Percentiles rank a stretch among this genome's conserved stretches.
Conservation (phyloP, 2,329 filamentous ascomycete genomes). For the Lecanicillium sp. region DNA sequence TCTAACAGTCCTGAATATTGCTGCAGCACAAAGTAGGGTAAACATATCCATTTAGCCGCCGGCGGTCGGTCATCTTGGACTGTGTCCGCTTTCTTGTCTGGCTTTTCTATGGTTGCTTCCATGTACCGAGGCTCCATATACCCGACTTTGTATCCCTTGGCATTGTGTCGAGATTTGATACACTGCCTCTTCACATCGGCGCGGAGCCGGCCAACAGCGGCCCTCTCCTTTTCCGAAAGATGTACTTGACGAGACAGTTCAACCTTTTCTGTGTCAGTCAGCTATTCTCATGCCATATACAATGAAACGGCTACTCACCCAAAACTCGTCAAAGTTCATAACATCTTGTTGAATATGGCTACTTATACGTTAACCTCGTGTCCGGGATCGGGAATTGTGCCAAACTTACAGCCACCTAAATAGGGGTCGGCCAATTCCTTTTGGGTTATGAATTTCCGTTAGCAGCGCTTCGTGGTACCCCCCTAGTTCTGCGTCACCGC, state of each 20-base stretch:
- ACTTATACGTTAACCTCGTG: slow-evolving; percentile 10
- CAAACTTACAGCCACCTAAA: slow-evolving; percentile 32
- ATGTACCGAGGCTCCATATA: slow-evolving; percentile 32
- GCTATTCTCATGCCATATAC: neutral
- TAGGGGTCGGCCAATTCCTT: slow-evolving; percentile 22
- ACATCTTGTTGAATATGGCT: slow-evolving; percentile 30
- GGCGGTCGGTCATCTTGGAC: slow-evolving; percentile 9
- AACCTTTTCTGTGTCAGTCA: slow-evolving; percentile 14
- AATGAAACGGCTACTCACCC: slow-evolving; percentile 17
- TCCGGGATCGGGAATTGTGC: accelerated
- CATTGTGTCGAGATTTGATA: slow-evolving; percentile 27
- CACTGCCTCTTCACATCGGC: slow-evolving; percentile 27
- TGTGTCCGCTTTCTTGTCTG: slow-evolving; percentile 12
- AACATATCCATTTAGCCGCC: slow-evolving; percentile 30
- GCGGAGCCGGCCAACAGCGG: slow-evolving; percentile 26
- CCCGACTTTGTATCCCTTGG: slow-evolving; percentile 28
- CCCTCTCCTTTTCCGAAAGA: slow-evolving; percentile 25
- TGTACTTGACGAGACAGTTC: slow-evolving; percentile 25
- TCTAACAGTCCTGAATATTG: slow-evolving; percentile 30
- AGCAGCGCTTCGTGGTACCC: slow-evolving; percentile 26
- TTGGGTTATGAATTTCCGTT: slow-evolving; percentile 25
- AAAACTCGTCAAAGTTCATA: slow-evolving; percentile 34
- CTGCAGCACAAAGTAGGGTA: slow-evolving; percentile 39
- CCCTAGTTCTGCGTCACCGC: slow-evolving; percentile 27
- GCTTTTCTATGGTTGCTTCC: slow-evolving; percentile 24